A percentile compares a stretch with the other conserved stretches of the same genome.
Conservation (phyloP, 768 basidiomycete genomes). For the Mycena rosella region DNA sequence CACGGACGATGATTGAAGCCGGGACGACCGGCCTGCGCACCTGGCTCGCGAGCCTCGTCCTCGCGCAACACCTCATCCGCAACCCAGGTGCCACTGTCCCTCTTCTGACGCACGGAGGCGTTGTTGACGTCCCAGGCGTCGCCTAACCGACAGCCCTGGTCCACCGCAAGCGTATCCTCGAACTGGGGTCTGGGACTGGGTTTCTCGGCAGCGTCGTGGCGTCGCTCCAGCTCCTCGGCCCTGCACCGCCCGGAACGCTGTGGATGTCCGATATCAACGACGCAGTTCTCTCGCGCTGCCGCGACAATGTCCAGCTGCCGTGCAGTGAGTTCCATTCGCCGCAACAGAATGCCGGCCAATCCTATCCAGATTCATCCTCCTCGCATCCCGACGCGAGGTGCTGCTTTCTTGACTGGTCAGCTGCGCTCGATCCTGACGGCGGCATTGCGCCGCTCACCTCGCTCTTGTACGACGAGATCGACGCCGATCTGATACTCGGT, state of each 20-base stretch:
- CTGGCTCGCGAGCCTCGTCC: constrained; percentile 79
- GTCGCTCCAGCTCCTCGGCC: constrained; percentile 60
- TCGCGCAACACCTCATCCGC: constrained; percentile 71
- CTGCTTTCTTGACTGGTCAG: constrained; percentile 74
- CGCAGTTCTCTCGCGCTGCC: constrained; percentile 71
- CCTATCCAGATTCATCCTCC: constrained; percentile 65
- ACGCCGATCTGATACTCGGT: constrained; percentile 74
- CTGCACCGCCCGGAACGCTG: constrained; percentile 39
- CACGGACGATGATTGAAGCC: constrained; percentile 76
- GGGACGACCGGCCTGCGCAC: constrained; percentile 87
- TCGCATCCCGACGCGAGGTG: constrained; percentile 60
- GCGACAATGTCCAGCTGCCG: constrained; percentile 67
- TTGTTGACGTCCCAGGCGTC: constrained; percentile 28
- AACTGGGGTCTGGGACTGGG: constrained; percentile 84
- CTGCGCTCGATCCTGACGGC: constrained; percentile 57
- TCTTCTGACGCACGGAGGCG: background rate
- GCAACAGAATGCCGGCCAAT: constrained; percentile 6
- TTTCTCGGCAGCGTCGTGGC: constrained; percentile 77
- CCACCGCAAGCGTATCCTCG: constrained; percentile 64
- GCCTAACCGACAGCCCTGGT: constrained; percentile 59
- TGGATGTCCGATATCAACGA: constrained; percentile 77
- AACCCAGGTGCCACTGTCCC: constrained; percentile 62
- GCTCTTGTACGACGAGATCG: constrained; percentile 57
- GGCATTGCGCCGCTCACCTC: constrained; percentile 40
- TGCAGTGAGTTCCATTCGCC: constrained; percentile 72